Evolutionary conservation across 2,329 filamentous ascomycete genomes (phyloP).

Genomic region (Aspergillus glaucus): DNA sequence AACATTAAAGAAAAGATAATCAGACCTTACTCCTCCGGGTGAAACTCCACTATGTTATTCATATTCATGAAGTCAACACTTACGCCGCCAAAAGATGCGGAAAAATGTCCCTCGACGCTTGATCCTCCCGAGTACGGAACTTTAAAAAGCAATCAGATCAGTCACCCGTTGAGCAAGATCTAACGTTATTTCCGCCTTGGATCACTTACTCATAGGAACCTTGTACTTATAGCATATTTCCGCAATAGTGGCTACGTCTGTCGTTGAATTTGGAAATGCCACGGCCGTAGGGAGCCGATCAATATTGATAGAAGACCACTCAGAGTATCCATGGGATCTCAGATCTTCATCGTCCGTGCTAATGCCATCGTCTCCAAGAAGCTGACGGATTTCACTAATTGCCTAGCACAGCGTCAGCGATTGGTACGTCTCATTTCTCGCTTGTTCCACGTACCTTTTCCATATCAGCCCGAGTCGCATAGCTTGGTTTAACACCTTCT

Average conservation of each 20-base stretch:
- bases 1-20: not conserved
- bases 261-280: constrained; percentile 54
- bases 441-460: too few species aligned
- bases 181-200: too few species aligned
- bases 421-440: too few species aligned
- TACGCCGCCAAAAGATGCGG: constrained; percentile 74
- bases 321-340: constrained; percentile 57
- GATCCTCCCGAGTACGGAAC: constrained; percentile 75
- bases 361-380: not conserved
- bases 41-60: constrained; percentile 69
- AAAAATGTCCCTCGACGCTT: constrained; percentile 80
- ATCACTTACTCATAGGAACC: constrained; percentile 57
- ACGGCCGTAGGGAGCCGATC: constrained; percentile 55
- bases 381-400: not conserved
- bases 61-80: constrained; percentile 81
- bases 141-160: not conserved
- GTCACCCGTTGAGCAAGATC: too few species aligned
- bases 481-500: too few species aligned
- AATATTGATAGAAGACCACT: constrained; percentile 61
- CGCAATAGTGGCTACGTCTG: constrained; percentile 56
- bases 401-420: not conserved
- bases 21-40: constrained; percentile 57
- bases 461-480: too few species aligned
- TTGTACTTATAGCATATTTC: constrained; percentile 67
- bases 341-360: constrained; percentile 52